Evolutionary conservation across 352 stramenopile species (phyloP), one percentile per base, ranked within the genome.

Genomic region (Blastocystis sp.): DNA sequence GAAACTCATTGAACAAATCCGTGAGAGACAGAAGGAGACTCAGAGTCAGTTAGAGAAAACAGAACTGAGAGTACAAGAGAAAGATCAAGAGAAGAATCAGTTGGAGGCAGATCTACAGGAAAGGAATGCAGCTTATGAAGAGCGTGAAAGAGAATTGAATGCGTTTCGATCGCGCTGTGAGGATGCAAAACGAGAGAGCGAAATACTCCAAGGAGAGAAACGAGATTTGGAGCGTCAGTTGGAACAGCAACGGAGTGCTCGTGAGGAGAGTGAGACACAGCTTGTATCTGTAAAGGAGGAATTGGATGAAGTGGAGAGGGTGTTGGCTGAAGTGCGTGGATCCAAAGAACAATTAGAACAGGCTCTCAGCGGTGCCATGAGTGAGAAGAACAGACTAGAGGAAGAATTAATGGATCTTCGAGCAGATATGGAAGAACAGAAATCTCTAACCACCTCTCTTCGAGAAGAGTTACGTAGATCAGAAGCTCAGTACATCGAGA

Each of bases 141-240:
- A 48, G 40, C 9, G 40, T 48, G 40, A 9, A 9, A 48, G 40
- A 48, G 40, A 48, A 48, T 9, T 48, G 9, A 48, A 48, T 48
- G 40, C 40, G 9, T 48, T 9, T 48, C 40, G 40, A 48, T 48
- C 40, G 9, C 3, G 40, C 40, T 48, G 40, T 48, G 40, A 48
- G 40, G 40, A 53, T 78, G 66, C 37, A 78, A 58, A 51, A n/a
- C n/a, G 66, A 78, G 66, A 56, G 57, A 19, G 66, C 37, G 66
- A 78, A 75, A 17, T 24, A 53, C 33, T 11, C 17, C 22, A 75
- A 75, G 24, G 24, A 42, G 62, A 75, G 48, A 53, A 44, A 40
- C 62, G 62, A 40, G 35, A 48, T 48, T 40, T 75, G 62, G 33
- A 75, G 1, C 37, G 48, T 44, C 62, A 75, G 35, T 35, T 75